Conservation (phyloP, 1,284 basidiomycete species). For the Calocybe gambosa region DNA sequence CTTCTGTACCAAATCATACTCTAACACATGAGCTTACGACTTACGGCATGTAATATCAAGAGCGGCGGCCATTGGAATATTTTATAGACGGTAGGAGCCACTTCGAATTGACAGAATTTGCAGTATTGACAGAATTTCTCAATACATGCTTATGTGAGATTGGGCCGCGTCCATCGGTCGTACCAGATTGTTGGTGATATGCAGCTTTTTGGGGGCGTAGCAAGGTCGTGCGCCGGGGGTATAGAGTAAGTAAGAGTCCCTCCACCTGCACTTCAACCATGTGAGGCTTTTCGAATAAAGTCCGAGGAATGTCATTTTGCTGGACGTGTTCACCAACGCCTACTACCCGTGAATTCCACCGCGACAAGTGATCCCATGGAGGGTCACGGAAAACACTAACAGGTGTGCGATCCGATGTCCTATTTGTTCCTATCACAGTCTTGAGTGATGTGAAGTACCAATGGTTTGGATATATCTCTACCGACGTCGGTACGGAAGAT, state of each 20-base stretch:
- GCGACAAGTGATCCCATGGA: background rate
- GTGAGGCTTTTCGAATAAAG: no score
- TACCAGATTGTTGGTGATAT: background rate
- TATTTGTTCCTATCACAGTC: constrained; percentile 1
- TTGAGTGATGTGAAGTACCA: constrained; percentile 4
- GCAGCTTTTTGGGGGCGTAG: background rate
- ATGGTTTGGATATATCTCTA: background rate
- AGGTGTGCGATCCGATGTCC: background rate
- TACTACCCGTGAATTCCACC: no score
- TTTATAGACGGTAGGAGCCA: background rate
- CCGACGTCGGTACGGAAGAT: constrained; percentile 7
- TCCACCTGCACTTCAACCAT: background rate
- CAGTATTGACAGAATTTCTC: background rate
- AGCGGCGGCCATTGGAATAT: background rate
- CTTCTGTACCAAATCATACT: background rate
- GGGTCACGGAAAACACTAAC: background rate
- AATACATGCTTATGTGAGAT: background rate
- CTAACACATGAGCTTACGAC: background rate
- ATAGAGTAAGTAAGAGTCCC: background rate
- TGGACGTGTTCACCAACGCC: no score
- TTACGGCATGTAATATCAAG: background rate
- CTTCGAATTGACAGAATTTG: background rate
- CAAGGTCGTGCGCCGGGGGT: background rate
- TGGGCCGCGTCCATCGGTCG: background rate
- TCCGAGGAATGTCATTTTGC: background rate